phyloP scores from a whole-genome alignment of 73 alveolate species.

The Durusdinium trenchii region DNA sequence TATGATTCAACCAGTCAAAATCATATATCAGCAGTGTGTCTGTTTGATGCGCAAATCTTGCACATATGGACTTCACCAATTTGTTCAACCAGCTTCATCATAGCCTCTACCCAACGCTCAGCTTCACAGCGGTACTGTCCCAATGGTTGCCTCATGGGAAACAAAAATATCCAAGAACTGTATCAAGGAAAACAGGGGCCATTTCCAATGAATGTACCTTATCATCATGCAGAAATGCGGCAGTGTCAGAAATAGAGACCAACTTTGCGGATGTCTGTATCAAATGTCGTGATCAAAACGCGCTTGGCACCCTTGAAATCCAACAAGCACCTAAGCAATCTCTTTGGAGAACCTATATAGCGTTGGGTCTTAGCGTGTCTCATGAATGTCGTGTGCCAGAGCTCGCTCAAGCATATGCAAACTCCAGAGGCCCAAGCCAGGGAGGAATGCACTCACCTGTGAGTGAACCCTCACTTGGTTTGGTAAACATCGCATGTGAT shows the following conservation, averaged over 20 bases:
- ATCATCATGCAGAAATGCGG: background rate
- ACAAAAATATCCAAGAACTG: too few species aligned
- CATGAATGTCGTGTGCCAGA: background rate
- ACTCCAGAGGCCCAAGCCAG: background rate
- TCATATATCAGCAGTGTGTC: too few species aligned
- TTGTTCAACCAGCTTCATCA: background rate
- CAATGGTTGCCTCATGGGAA: background rate
- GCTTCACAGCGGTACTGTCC: conserved; percentile 11
- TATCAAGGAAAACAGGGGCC: too few species aligned
- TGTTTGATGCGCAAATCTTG: too few species aligned
- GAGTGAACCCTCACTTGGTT: background rate
- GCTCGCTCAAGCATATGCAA: background rate
- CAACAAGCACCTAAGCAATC: background rate
- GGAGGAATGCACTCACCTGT: background rate
- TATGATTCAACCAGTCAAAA: too few species aligned
- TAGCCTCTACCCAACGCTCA: background rate
- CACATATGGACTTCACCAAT: background rate
- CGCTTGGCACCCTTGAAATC: background rate
- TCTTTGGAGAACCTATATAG: too few species aligned
- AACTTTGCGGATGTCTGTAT: background rate
- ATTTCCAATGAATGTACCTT: background rate
- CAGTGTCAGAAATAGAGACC: background rate
- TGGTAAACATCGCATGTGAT: background rate
- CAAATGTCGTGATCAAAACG: background rate
- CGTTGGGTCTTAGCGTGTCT: background rate